Evolutionary conservation across 805 yeast genomes (phyloP), one percentile per base, ranked within the genome.

Genomic region (Yamadazyma philogaea): DNA sequence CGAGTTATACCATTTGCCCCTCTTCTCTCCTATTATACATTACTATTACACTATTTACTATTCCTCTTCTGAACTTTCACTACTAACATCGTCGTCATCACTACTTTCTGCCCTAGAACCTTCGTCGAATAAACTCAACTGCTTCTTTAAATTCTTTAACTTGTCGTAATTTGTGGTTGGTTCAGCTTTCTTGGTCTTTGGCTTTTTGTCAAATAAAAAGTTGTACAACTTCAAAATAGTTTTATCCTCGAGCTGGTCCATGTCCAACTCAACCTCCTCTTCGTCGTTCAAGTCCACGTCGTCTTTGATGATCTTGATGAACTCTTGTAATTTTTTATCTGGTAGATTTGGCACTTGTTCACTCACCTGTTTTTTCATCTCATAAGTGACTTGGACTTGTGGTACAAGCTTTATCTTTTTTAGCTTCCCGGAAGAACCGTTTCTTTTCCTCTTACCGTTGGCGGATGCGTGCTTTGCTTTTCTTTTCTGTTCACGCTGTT

Each of bases 351-450:
- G 81, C 60, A 93, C 90, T 52, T 82, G 82, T 57, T 89, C 97
- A 43, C 89, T 80, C 45, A 93, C 82, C 61, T 88, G 93, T 60
- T 87, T 87, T 76, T 93, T 93, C 98, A 91, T 91, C 57, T 90
- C 98, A 60, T 87, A 93, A 0, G 96, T 87, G 40, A 91, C 88
- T 35, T 35, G 44, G 42, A 60, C 63, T 10, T 70, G 69, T 40
- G 53, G 60, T 24, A 45, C 52, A 51, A 45, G 22, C 30, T 40
- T 45, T 1, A 43, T 33, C 48, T 64, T 51, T 50, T 59, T 57
- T 7, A 37, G 28, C n/a, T 46, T 45, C 3, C 28, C 28, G 20
- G 46, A 42, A 10, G 44, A 41, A 12, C 45, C 45, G n/a, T 34
- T 40, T 16, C 46, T 42, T 34, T 46, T 46, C 16, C 42, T 32